Percentiles rank a stretch among this genome's conserved stretches.
Conservation (phyloP, 495 filamentous ascomycete genomes). For the Aspergillus mulundensis region DNA sequence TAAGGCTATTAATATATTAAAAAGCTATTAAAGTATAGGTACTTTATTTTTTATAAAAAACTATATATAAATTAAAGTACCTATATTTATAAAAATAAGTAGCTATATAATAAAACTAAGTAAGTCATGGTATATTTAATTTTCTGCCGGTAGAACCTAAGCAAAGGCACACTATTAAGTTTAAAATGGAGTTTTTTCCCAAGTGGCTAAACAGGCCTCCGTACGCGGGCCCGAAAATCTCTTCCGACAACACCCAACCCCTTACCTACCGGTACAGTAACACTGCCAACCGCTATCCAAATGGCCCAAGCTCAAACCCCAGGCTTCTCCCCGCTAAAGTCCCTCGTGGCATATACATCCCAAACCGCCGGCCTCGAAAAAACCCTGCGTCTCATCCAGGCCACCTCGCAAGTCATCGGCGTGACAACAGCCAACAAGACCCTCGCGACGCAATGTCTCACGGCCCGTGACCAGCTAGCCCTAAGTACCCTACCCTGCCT, state of each 20-base stretch:
- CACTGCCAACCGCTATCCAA: not conserved
- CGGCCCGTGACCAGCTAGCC: constrained; percentile 1
- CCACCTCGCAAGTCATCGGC: not conserved
- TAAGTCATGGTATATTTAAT: no score
- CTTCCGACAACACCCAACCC: not conserved
- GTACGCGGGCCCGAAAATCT: no score
- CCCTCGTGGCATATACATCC: constrained; percentile 6
- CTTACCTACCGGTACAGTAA: not conserved
- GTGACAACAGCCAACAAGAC: not conserved
- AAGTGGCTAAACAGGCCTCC: no score
- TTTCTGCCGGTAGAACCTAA: no score
- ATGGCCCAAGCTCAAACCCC: not conserved
- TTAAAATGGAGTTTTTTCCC: no score
- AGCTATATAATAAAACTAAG: no score
- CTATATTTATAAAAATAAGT: no score
- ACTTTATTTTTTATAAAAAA: no score
- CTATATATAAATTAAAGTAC: no score
- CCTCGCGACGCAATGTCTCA: not conserved
- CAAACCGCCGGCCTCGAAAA: constrained; percentile 9
- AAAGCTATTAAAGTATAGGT: no score
- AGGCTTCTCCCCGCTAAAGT: constrained; percentile 1
- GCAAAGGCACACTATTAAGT: no score
- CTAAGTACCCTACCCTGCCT: not conserved
- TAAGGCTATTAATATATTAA: no score
- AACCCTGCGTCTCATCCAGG: constrained; percentile 8